phyloP scores from a whole-genome alignment of 352 stramenopile genomes.

The Pythium monospermum region DNA sequence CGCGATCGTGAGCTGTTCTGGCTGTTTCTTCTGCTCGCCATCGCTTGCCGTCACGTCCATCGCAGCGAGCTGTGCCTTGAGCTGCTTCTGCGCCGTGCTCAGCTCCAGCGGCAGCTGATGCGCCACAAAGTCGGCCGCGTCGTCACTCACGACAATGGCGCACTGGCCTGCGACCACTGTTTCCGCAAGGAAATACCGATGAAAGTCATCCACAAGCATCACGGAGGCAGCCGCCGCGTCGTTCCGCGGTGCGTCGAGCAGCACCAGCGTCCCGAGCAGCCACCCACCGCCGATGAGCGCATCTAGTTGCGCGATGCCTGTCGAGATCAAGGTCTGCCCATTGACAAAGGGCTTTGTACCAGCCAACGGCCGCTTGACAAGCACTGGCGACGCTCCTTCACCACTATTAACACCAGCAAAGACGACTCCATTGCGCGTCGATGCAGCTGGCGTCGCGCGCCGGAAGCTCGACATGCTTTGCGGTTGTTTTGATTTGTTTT shows the following conservation, averaged over 20 bases:
- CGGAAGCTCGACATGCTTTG: constrained; percentile 42
- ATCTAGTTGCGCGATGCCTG: constrained; percentile 49
- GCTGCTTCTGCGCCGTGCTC: constrained; percentile 56
- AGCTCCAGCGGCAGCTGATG: constrained; percentile 53
- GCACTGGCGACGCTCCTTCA: too few relatives aligned
- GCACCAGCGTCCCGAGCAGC: constrained; percentile 40
- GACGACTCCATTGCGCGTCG: too few relatives aligned
- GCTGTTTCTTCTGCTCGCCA: not conserved
- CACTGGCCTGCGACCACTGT: constrained; percentile 42
- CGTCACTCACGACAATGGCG: constrained; percentile 30
- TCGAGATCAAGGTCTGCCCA: constrained; percentile 53
- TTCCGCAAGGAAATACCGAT: constrained; percentile 64
- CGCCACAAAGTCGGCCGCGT: constrained; percentile 31
- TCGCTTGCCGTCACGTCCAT: constrained; percentile 1
- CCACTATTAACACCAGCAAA: too few relatives aligned
- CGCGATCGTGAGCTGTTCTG: constrained; percentile 45
- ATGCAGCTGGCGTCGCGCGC: constrained; percentile 31
- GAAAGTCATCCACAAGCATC: constrained; percentile 39
- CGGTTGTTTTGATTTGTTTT: not conserved
- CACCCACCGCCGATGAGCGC: constrained; percentile 47
- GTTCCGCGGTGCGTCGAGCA: constrained; percentile 38
- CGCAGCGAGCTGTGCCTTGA: constrained; percentile 47
- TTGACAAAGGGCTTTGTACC: constrained; percentile 69
- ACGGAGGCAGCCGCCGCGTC: constrained; percentile 21
- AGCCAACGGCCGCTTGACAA: constrained; percentile 11